These are phyloP conservation scores for Tritrichomonas musculus DNA, from an alignment of 208 protist species.

Conservation along the genomic window DNA sequence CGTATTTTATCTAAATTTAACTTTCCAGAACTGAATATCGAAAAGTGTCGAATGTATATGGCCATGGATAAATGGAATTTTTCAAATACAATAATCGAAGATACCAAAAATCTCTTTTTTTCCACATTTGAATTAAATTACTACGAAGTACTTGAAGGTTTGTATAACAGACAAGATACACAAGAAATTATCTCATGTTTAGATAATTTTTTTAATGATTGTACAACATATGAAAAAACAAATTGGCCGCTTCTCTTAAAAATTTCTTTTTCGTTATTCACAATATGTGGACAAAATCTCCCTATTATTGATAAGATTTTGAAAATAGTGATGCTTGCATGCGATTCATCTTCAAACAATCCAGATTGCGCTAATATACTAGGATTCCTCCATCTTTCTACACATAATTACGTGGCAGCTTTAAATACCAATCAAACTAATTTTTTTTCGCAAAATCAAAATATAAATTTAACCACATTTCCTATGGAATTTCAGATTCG, in stretches of 20 bases:
- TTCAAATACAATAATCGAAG: neutral
- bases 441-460: too few species aligned
- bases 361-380: neutral
- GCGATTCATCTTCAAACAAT: neutral
- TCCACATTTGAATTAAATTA: neutral
- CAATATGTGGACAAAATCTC: neutral
- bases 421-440: too few species aligned
- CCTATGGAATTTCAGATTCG: neutral
- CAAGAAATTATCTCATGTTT: too few species aligned
- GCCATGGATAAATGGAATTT: neutral
- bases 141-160: neutral
- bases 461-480: neutral
- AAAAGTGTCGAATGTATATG: neutral
- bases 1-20: constrained; percentile 26
- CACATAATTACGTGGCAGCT: neutral
- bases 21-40: neutral
- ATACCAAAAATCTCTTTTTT: neutral
- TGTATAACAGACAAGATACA: neutral
- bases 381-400: neutral
- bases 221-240: neutral
- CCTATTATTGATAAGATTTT: neutral
- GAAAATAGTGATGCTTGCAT: neutral
- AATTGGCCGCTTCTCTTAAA: neutral
- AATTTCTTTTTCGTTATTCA: neutral
- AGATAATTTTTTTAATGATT: neutral